Evolutionary conservation across 805 yeast species (phyloP).

Genomic region (Suhomyces sp.): DNA sequence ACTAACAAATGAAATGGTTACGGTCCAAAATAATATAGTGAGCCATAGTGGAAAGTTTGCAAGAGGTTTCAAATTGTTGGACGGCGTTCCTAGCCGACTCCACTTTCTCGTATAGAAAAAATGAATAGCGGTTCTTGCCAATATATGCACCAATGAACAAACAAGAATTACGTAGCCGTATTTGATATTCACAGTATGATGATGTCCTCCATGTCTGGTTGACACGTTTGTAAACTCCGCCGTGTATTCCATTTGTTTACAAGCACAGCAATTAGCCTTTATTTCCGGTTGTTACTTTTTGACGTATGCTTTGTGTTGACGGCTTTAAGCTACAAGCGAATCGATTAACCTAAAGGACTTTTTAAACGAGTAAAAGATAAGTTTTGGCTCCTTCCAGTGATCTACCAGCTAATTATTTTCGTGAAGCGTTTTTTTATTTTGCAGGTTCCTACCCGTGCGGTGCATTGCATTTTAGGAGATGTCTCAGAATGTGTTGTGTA

Average conservation of each 20-base stretch:
- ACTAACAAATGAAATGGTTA: conserved; percentile 26
- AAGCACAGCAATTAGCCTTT: background rate
- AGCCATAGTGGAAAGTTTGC: conserved; percentile 29
- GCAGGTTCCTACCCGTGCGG: background rate
- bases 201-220: conserved; percentile 46
- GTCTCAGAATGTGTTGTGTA: background rate
- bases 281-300: background rate
- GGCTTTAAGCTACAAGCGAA: background rate
- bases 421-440: background rate
- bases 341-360: background rate
- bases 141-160: conserved; percentile 40
- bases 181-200: conserved; percentile 55
- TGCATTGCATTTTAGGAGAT: background rate
- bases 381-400: background rate
- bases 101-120: conserved; percentile 32
- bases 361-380: background rate
- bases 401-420: background rate
- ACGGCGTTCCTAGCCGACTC: conserved; percentile 30
- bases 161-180: conserved; percentile 56
- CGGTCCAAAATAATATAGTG: conserved; percentile 33
- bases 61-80: background rate
- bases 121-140: conserved; percentile 31
- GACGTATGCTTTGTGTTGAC: background rate
- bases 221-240: background rate
- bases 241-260: background rate